Base-by-base conservation (phyloP, 192 early-diverging fungal genomes). In the Cladochytrium replicatum region DNA sequence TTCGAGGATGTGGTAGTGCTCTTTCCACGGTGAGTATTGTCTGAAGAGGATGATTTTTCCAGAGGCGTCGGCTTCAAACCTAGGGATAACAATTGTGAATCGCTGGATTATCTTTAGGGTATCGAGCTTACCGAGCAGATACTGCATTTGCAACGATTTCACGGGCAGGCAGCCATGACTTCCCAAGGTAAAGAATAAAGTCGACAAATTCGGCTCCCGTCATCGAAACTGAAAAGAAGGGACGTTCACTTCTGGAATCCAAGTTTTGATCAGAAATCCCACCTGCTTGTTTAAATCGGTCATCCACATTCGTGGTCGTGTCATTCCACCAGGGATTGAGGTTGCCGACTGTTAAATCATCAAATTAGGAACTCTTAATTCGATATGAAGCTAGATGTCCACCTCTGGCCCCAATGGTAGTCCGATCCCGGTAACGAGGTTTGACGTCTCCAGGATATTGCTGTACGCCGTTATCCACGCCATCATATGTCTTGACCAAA, bases 321-420 rank as follows among this genome's bases (percentile, higher is more conserved):
- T 92, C 75, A 62, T 95, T 95, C 91, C 91, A 95, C 76, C 85
- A 85, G 19, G 93, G 93, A 64, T 97, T 97, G 51, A 95, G 72
- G 21, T 76, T 79, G 2, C 70, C 73, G 29, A 97, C 88, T n/a
- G n/a, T n/a, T n/a, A n/a, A n/a, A n/a, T n/a, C n/a, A n/a, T n/a
- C n/a, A n/a, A n/a, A n/a, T n/a, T n/a, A n/a, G n/a, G n/a, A n/a
- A n/a, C n/a, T n/a, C n/a, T n/a, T n/a, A n/a, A n/a, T n/a, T n/a
- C n/a, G n/a, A n/a, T n/a, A n/a, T n/a, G n/a, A n/a, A n/a, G n/a
- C n/a, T n/a, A n/a, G n/a, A n/a, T n/a, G n/a, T n/a, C n/a, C n/a
- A n/a, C n/a, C n/a, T 27, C 91, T 78, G 4, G 78, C 55, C n/a
- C 84, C 73, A 22, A 93, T 66, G n/a, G 73, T 78, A 3, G 93